Percentiles rank a stretch among this genome's conserved stretches.
Evolutionary conservation across 208 protist genomes (phyloP).

Genomic region (Balamuthia mandrillaris): DNA sequence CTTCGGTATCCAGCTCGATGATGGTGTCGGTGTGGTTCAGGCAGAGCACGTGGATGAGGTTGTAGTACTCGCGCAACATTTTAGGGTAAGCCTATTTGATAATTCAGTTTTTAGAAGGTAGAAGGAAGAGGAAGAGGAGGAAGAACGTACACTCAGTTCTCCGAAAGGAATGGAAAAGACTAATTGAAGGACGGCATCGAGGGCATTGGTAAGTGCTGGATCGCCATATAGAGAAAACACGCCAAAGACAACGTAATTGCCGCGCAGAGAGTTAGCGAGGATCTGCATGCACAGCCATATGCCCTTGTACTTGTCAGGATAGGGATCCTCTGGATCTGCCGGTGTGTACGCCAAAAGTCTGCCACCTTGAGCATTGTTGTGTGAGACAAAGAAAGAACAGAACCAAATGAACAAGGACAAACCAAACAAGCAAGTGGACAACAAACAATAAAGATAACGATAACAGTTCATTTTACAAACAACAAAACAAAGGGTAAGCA

Average conservation of each 20-base stretch:
- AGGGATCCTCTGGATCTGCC: slow-evolving; percentile 26
- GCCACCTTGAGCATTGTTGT: no score
- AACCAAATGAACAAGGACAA: neutral
- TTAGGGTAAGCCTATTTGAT: slow-evolving; percentile 56
- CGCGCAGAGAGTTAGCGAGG: slow-evolving; percentile 60
- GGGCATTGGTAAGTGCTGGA: slow-evolving; percentile 49
- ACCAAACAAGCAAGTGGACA: neutral
- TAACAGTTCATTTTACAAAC: no score
- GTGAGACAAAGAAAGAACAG: no score
- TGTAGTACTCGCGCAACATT: slow-evolving; percentile 53
- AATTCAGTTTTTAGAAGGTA: neutral
- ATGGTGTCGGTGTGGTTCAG: slow-evolving; percentile 52
- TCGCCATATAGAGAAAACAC: slow-evolving; percentile 77
- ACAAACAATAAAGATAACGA: neutral
- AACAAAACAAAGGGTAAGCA: neutral
- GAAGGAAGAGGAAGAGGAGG: neutral
- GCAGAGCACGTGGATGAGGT: slow-evolving; percentile 61
- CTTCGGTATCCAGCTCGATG: slow-evolving; percentile 52
- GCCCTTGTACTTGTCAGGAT: slow-evolving; percentile 59
- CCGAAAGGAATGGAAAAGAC: slow-evolving; percentile 48
- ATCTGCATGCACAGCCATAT: slow-evolving; percentile 62
- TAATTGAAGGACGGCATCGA: slow-evolving; percentile 64
- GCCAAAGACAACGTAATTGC: slow-evolving; percentile 77
- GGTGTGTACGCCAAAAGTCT: neutral
- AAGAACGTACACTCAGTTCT: slow-evolving; percentile 37